phyloP scores from a whole-genome alignment of 2,329 filamentous ascomycete species.

The Phoma sp. region DNA sequence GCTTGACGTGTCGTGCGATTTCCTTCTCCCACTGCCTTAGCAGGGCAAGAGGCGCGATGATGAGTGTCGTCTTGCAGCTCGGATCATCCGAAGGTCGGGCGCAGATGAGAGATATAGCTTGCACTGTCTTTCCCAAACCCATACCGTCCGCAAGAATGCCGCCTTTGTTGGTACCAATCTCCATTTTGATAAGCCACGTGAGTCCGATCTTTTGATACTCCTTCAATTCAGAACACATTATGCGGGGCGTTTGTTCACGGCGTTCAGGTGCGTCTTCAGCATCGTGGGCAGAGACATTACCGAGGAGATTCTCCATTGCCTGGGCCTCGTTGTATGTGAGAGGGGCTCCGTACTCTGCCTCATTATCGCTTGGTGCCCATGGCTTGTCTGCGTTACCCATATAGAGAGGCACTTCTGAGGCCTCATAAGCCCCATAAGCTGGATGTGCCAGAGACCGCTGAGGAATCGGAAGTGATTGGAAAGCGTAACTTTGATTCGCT shows the following conservation, averaged over 20 bases:
- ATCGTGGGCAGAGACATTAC: constrained; percentile 39
- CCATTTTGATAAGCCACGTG: constrained; percentile 77
- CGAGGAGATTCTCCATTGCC: constrained; percentile 40
- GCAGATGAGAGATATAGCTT: constrained; percentile 78
- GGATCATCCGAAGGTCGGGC: constrained; percentile 66
- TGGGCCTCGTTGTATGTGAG: constrained; percentile 24
- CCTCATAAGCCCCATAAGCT: background rate
- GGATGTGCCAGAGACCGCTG: constrained; percentile 2
- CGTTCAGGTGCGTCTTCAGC: constrained; percentile 57
- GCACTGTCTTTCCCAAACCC: constrained; percentile 85
- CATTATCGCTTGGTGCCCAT: constrained; percentile 19
- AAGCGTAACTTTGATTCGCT: constrained; percentile 19
- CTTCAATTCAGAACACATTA: constrained; percentile 72
- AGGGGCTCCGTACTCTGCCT: constrained; percentile 23
- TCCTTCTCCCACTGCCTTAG: constrained; percentile 86
- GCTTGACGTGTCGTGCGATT: constrained; percentile 72
- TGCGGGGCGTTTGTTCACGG: constrained; percentile 71
- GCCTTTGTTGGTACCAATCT: constrained; percentile 72
- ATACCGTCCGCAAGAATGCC: constrained; percentile 70
- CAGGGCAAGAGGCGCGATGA: constrained; percentile 79
- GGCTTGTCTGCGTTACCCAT: constrained; percentile 1
- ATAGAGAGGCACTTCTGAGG: constrained; percentile 13
- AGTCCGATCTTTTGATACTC: constrained; percentile 81
- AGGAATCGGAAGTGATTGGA: constrained; percentile 11
- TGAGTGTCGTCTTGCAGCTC: constrained; percentile 75